phyloP scores from a whole-genome alignment of 495 filamentous ascomycete species.

The Trichoderma parareesei region DNA sequence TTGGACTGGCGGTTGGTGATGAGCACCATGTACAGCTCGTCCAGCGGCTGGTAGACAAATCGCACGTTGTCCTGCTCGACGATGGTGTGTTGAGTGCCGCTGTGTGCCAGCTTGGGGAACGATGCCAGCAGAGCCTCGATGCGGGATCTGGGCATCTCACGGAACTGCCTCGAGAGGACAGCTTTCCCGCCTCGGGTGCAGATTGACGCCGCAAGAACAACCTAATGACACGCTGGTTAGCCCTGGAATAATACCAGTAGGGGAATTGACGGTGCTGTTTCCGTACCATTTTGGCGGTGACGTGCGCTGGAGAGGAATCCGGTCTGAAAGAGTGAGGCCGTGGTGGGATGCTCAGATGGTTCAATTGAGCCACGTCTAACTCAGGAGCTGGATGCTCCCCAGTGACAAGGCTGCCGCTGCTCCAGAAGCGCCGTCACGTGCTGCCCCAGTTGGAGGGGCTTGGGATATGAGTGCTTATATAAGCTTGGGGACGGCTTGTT shows the following conservation, averaged over 20 bases:
- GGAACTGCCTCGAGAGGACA: slow-evolving; percentile 91
- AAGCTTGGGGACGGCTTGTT: background rate
- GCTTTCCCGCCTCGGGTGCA: slow-evolving; percentile 97
- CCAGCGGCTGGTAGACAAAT: slow-evolving; percentile 96
- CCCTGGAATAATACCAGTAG: too few relatives aligned
- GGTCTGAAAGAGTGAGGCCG: background rate
- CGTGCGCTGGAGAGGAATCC: background rate
- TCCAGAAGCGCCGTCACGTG: slow-evolving; percentile 3
- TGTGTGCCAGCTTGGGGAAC: slow-evolving; percentile 93
- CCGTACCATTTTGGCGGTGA: slow-evolving; percentile 1
- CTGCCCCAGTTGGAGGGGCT: background rate
- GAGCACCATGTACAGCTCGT: slow-evolving; percentile 98
- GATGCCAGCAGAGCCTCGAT: slow-evolving; percentile 94
- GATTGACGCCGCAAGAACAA: slow-evolving; percentile 97
- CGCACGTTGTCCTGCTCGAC: slow-evolving; percentile 99
- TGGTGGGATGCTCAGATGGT: slow-evolving; percentile 6
- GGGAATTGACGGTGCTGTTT: background rate
- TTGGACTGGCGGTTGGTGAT: slow-evolving; percentile 99
- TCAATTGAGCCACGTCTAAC: slow-evolving; percentile 10
- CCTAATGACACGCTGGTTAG: slow-evolving; percentile 42
- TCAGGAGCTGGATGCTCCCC: slow-evolving; percentile 1
- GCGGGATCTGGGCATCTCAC: slow-evolving; percentile 89
- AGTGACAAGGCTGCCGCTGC: background rate
- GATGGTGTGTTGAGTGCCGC: slow-evolving; percentile 91
- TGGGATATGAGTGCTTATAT: background rate